phyloP scores from a whole-genome alignment of 306 rosid genomes.

The Calophaca sinica region DNA sequence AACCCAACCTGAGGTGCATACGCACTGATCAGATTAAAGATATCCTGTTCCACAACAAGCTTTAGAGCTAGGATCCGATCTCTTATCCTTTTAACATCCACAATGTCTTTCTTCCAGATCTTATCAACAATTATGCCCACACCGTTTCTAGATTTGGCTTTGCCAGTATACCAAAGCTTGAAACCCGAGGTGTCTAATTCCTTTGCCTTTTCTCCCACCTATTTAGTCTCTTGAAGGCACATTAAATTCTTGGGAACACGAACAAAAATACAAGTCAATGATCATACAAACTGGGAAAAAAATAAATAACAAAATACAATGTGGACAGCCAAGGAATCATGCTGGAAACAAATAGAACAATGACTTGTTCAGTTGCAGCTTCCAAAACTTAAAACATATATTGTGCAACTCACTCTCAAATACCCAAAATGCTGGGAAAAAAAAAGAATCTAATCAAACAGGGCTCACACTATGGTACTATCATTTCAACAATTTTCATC shows the following conservation, averaged over 20 bases:
- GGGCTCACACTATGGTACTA: constrained; percentile 44
- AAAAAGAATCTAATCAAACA: constrained; percentile 48
- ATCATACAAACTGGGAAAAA: constrained; percentile 30
- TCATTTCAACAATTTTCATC: constrained; percentile 49
- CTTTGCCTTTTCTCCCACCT: no score
- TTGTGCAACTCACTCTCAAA: constrained; percentile 67
- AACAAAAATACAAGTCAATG: constrained; percentile 33
- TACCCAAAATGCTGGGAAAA: constrained; percentile 59
- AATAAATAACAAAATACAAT: constrained; percentile 15
- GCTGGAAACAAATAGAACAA: constrained; percentile 47
- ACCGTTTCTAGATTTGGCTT: no score
- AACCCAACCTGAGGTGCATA: no score
- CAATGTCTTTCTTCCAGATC: no score
- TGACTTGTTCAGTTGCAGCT: constrained; percentile 32
- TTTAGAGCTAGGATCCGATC: no score
- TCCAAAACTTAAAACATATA: constrained; percentile 53
- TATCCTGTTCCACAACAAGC: no score
- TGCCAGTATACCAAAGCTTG: no score
- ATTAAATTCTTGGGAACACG: constrained; percentile 5
- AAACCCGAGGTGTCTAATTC: no score
- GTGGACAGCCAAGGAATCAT: constrained; percentile 47
- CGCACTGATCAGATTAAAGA: no score
- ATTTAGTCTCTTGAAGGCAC: no score
- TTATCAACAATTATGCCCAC: no score
- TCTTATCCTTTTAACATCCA: no score